Base-by-base conservation (phyloP, 1,284 basidiomycete species). In the Phylloporus gajari region DNA sequence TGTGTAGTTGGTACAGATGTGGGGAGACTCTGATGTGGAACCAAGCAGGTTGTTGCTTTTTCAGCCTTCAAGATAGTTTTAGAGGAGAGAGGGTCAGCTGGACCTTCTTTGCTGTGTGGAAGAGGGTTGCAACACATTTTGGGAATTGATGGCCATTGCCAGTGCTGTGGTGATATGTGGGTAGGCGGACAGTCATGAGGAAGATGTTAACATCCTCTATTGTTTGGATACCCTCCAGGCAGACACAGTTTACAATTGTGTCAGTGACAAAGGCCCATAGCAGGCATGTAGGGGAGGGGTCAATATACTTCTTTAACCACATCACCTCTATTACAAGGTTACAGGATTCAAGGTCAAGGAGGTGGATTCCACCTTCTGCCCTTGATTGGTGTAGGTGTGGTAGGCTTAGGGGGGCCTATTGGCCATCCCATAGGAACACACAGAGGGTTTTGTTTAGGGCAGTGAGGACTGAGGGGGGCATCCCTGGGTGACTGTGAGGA, bases 401-500 rank as follows among this genome's bases (percentile, higher is more conserved):
- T 1, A 64, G 40, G 62, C 42, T 32, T 1, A 44, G 62, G 8
- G 62, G 44, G 11, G 62, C 8, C 5, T 30, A 1, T 7, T 27
- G 9, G 6, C 44, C 44, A 13, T 64, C 7, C 62, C 8, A 42
- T 42, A 42, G 40, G 40, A 42, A 42, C 8, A 13, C 13, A 13
- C 40, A 13, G 40, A 42, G 40, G 40, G 40, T 42, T 13, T 42
- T 42, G 13, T 42, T 42, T 42, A 42, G 40, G 40, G 40, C 13
- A 13, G 40, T 8, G 6, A 42, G 40, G 40, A 42, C 40, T 42
- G 40, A 42, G 40, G 40, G 40, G 40, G 78, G 79, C 79, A 81
- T 81, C 0, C 79, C 78, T 70, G 78, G 0, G 73, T 76, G 27
- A 64, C 69, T 0, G 72, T 73, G 2, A 79, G 70, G 67, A 73